Base-by-base conservation (phyloP, 2,329 filamentous ascomycete genomes). In the Trichoderma atrobrunneum region DNA sequence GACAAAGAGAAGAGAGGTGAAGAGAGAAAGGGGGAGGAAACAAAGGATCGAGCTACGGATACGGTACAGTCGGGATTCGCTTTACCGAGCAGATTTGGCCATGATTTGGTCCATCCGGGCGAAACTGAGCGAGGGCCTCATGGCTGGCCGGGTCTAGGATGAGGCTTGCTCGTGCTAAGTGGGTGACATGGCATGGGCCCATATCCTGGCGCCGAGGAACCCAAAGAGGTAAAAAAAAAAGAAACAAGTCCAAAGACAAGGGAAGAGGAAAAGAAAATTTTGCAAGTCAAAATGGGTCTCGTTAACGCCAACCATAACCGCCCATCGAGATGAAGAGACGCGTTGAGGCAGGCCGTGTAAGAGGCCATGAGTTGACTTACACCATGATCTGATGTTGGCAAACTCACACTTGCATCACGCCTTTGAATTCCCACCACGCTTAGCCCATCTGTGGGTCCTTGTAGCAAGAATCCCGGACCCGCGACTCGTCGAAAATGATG, bases 401-500 rank as follows among this genome's bases (percentile, higher is more conserved):
- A 32, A 12, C 18, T 43, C n/a, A 48, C 21, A 61, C 56, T 26
- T 51, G 57, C 66, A 61, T 61, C 14, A 34, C 39, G 34, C 18
- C 36, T 12, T 43, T 36, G 18, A 39, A 62, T 21, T 57, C 30
- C 18, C 63, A 43, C 66, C 12, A n/a, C 28, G 36, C 57, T 51
- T 51, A 28, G n/a, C 57, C 39, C 66, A 21, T 62, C 61, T 59
- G 57, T 66, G 72, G 72, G 48, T 71, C 72, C 39, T 32, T 61
- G 12, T 54, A 71, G 7, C n/a, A 32, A 34, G 32, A 59, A 43
- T 43, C 54, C 39, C 16, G 62, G 68, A 18, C 68, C 34, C 24
- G 54, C 68, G 56, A 73, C 72, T 73, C 68, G 72, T 68, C 67
- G 48, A 71, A 71, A 73, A 73, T 73, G 72, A 73, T 71, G 68